A percentile compares a stretch with the other conserved stretches of the same genome.
Evolutionary conservation across 2,329 filamentous ascomycete species (phyloP).

Genomic region (Aspergillus sp.): DNA sequence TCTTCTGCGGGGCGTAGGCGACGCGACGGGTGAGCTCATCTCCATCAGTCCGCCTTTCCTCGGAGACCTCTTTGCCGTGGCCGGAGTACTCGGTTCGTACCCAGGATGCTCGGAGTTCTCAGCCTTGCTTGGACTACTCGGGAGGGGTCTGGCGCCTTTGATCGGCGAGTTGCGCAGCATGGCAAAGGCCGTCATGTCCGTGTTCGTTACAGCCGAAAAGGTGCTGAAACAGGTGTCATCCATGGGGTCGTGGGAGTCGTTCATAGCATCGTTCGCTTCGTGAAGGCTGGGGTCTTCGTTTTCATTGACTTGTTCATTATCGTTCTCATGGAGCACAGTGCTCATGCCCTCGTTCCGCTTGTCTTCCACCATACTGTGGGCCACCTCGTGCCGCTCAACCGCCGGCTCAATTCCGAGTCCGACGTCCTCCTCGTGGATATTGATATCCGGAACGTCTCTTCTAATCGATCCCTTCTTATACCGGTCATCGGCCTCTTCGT

Average conservation of each 20-base stretch:
- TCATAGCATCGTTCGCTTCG: slow-evolving; percentile 25
- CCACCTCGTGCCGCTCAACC: slow-evolving; percentile 21
- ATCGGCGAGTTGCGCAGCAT: slow-evolving; percentile 64
- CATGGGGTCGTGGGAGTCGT: slow-evolving; percentile 32
- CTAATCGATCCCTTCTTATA: slow-evolving; percentile 26
- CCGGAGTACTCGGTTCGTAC: slow-evolving; percentile 42
- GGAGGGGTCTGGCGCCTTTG: slow-evolving; percentile 43
- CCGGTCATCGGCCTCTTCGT: slow-evolving; percentile 16
- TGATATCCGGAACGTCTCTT: slow-evolving; percentile 20
- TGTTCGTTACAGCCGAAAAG: slow-evolving; percentile 78
- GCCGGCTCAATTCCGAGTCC: slow-evolving; percentile 20
- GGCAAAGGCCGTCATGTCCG: slow-evolving; percentile 78
- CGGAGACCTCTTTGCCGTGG: slow-evolving; percentile 43
- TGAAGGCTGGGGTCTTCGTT: slow-evolving; percentile 21
- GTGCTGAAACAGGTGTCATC: slow-evolving; percentile 64
- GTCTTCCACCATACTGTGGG: slow-evolving; percentile 37
- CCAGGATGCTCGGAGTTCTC: slow-evolving; percentile 14
- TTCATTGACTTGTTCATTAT: slow-evolving; percentile 18
- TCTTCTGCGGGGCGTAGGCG: slow-evolving; percentile 50
- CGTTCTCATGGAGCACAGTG: slow-evolving; percentile 32
- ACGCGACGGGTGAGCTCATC: slow-evolving; percentile 31
- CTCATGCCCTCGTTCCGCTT: slow-evolving; percentile 42
- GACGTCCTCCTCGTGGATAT: slow-evolving; percentile 26
- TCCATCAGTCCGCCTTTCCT: slow-evolving; percentile 30
- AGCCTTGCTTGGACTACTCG: slow-evolving; percentile 38